Base-by-base conservation (phyloP, 768 basidiomycete species). In the Termitomyces sp. region DNA sequence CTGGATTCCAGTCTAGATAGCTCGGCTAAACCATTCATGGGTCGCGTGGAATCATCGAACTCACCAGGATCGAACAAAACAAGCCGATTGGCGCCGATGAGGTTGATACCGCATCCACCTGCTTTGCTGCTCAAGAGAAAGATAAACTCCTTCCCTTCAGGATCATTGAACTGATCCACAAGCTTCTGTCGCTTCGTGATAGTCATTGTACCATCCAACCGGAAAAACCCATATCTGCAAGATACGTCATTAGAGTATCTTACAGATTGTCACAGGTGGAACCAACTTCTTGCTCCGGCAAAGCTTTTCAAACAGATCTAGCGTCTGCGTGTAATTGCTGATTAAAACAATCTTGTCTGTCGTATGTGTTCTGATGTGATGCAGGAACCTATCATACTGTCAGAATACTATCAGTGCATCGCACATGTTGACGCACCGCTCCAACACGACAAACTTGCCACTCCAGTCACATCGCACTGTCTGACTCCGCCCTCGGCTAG, bases 281-380 rank as follows among this genome's bases (percentile, higher is more conserved):
- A 69, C 78, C 54, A 63, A 94, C 93, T 91, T 90, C 71, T 95
- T 95, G 66, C 73, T 84, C 33, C 91, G 81, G 66, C 93, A 91
- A 52, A 96, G 72, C 68, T 88, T 93, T 75, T 95, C 94, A 65
- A 98, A 96, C 11, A 96, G 73, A 70, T 97, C 95, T 3, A 98
- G 79, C 0, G 95, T 98, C 71, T 95, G 93, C 5, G 95, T 98
- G 68, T 95, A 95, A 70, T 98, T 98, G 69, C 93, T 95, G 69
- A 98, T 97, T 45, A 98, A 76, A 16, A 98, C 95, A 58, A 97
- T 96, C 77, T 98, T 98, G 77, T 98, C 95, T 57, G 80, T 89
- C 16, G 91, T 95, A 58, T 88, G 81, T 12, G 84, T 87, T 57
- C 81, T 82, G 46, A 98, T 86, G 31, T 88, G 88, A 67, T 93